Evolutionary conservation across 2,329 filamentous ascomycete species (phyloP).

Genomic region (Fusarium napiforme): DNA sequence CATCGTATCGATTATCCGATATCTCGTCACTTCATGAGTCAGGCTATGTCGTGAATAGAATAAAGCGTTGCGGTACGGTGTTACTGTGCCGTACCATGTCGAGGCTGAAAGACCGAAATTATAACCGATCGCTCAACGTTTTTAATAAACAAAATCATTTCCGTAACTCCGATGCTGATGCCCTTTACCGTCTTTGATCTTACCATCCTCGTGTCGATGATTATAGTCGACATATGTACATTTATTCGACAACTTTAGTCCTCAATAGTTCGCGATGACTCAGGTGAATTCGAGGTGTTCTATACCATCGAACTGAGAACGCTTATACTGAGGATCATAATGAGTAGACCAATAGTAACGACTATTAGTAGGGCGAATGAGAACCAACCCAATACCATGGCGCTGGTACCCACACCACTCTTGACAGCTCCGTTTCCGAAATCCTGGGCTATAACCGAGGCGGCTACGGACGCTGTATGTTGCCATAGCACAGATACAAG

Average conservation of each 20-base stretch:
- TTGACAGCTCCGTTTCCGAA: constrained; percentile 89
- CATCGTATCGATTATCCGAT: constrained; percentile 22
- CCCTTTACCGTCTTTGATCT: constrained; percentile 41
- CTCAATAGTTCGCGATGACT: constrained; percentile 28
- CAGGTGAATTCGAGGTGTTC: constrained; percentile 29
- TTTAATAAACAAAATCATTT: constrained; percentile 40
- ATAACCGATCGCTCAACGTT: constrained; percentile 34
- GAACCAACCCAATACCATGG: constrained; percentile 99
- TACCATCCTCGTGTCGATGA: constrained; percentile 32
- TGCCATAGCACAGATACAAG: constrained; percentile 86
- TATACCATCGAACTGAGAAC: constrained; percentile 72
- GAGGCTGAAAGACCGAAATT: constrained; percentile 39
- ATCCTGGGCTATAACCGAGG: constrained; percentile 91
- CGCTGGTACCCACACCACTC: constrained; percentile 89
- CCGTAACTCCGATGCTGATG: constrained; percentile 52
- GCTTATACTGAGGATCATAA: constrained; percentile 96
- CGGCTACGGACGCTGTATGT: constrained; percentile 95
- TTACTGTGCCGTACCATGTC: constrained; percentile 25
- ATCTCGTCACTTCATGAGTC: neutral
- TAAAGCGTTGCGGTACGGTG: constrained; percentile 18
- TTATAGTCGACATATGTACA: constrained; percentile 40
- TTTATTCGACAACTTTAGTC: constrained; percentile 30
- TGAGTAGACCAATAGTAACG: constrained; percentile 91
- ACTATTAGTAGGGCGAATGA: constrained; percentile 92
- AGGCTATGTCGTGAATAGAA: neutral